phyloP scores from a whole-genome alignment of 176 grass and related monocot genomes.

The Carex littledalei region DNA sequence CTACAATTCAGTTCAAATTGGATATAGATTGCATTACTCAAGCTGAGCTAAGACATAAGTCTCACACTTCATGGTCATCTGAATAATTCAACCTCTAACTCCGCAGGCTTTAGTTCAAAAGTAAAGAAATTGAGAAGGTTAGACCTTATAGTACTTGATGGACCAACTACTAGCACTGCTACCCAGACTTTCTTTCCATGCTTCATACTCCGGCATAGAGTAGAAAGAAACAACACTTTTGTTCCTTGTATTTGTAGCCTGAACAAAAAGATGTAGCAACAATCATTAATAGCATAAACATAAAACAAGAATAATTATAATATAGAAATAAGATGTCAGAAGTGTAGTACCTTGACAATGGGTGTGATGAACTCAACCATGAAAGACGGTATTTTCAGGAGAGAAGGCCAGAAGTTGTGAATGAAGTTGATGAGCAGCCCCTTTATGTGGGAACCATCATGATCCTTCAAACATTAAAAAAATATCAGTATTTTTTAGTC shows the following conservation, averaged over 20 bases:
- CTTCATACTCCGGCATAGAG: constrained; percentile 86
- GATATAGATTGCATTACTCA: neutral
- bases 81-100: neutral
- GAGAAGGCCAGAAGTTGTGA: constrained; percentile 78
- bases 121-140: neutral
- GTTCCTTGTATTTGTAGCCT: constrained; percentile 52
- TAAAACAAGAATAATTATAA: neutral
- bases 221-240: constrained; percentile 46
- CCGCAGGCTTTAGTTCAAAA: neutral
- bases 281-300: neutral
- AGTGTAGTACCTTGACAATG: constrained; percentile 58
- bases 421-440: constrained; percentile 86
- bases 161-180: constrained; percentile 52
- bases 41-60: neutral
- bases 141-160: constrained; percentile 91
- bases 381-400: constrained; percentile 73
- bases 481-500: neutral
- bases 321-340: neutral
- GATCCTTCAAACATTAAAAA: constrained; percentile 37
- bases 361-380: constrained; percentile 89
- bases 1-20: neutral
- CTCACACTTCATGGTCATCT: neutral
- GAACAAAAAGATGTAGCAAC: neutral
- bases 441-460: constrained; percentile 95
- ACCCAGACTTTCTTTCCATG: constrained; percentile 60